Evolutionary conservation across 2,329 filamentous ascomycete genomes (phyloP), one percentile per base, ranked within the genome.

Genomic region (Botrytis byssoidea): DNA sequence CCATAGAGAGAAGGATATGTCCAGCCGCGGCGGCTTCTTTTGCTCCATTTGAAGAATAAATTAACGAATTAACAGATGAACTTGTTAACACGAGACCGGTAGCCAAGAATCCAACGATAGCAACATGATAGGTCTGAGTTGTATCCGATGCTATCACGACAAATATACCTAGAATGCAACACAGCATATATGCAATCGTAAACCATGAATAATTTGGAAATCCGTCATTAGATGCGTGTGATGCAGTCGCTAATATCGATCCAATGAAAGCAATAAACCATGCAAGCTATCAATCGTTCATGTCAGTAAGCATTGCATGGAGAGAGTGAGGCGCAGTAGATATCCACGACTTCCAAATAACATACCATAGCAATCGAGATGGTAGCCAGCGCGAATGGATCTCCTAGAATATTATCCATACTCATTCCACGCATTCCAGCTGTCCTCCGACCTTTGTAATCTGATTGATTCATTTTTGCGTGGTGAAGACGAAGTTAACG

Each of bases 141-240:
- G 92, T 90, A 82, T 97, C 93, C 68, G 93, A 94, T 60, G 92
- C 94, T 78, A 98, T 90, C 18, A 97, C 93, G 76, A 95, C 85
- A 64, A 92, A 91, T 71, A 98, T 88, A 70, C 93, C 95, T 46
- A 91, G 79, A 76, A 97, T 96, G 79, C 92, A 87, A 82, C 93
- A 93, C 71, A 98, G 86, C 86, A 92, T 93, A 84, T 94, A 98
- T 74, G 93, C 91, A 73, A 94, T 86, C 1, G 92, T 88, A 93
- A 95, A 99, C 95, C 96, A 99, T 35, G 92, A 91, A 82, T 94
- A 98, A 76, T 94, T 93, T 22, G 94, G 94, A 80, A 94, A 97
- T 40, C 81, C 81, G 71, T 83, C 83, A 20, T 61, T 59, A 70
- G 83, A 84, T 66, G 88, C 82, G 29, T 78, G 72, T 76, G 88